These are phyloP conservation scores for Anisogramma anomala DNA, from an alignment of 2,329 filamentous ascomycete genomes.

Conservation along the genomic window DNA sequence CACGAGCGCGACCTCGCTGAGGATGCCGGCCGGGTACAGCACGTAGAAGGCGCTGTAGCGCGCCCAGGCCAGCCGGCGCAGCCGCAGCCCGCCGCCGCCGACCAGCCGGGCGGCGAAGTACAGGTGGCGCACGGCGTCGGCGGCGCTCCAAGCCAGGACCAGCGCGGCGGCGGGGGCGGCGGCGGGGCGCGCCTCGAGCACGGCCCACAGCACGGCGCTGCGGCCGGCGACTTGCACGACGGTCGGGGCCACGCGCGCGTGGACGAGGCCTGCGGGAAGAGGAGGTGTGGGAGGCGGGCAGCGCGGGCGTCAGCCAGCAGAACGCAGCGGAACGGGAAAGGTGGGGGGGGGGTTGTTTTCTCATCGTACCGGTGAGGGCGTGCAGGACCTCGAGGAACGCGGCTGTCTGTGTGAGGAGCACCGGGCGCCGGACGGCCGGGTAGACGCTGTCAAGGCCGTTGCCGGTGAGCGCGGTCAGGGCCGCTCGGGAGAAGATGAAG, in stretches of 20 bases:
- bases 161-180: constrained; percentile 3
- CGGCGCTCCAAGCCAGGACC: constrained; percentile 10
- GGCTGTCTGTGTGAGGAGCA: constrained; percentile 10
- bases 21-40: constrained; percentile 11
- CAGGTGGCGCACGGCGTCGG: constrained; percentile 9
- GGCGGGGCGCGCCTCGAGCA: constrained; percentile 10
- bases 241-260: constrained; percentile 10
- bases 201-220: constrained; percentile 11
- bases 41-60: constrained; percentile 13
- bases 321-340: too few relatives aligned
- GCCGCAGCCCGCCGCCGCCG: constrained; percentile 8
- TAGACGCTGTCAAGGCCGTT: constrained; percentile 6
- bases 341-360: too few relatives aligned
- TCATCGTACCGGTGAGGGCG: constrained; percentile 4
- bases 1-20: constrained; percentile 9
- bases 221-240: constrained; percentile 11
- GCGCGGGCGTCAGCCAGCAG: too few relatives aligned
- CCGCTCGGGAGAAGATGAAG: constrained; percentile 3
- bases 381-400: constrained; percentile 10
- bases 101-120: constrained; percentile 12
- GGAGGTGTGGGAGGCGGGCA: background rate
- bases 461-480: constrained; percentile 1
- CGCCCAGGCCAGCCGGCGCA: constrained; percentile 11
- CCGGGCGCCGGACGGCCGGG: constrained; percentile 2
- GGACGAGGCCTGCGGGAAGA: constrained; percentile 13